These are phyloP conservation scores for Akebia trifoliata DNA, from an alignment of 164 flowering plant species.

Conservation along the genomic window DNA sequence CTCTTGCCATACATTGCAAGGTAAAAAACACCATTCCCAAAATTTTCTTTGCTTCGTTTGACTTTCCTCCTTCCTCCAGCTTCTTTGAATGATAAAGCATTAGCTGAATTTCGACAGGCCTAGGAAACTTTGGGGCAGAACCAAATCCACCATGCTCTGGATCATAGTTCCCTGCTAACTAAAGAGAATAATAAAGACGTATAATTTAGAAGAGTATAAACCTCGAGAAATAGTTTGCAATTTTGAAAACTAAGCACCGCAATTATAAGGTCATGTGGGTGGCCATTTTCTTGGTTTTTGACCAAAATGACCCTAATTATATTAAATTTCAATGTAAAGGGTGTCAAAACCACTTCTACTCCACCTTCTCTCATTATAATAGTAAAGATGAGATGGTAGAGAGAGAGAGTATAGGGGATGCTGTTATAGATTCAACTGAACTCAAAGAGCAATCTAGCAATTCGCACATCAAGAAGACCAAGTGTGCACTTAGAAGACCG, in stretches of 20 bases:
- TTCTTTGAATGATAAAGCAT: constrained; percentile 73
- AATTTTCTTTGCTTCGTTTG: constrained; percentile 43
- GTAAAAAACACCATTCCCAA: constrained; percentile 57
- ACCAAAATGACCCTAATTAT: too few relatives aligned
- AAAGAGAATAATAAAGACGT: constrained; percentile 6
- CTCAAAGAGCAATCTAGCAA: too few relatives aligned
- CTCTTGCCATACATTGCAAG: constrained; percentile 87
- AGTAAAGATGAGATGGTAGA: too few relatives aligned
- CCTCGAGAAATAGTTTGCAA: neutral
- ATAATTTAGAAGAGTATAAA: neutral
- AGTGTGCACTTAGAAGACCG: too few relatives aligned
- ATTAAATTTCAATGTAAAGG: too few relatives aligned
- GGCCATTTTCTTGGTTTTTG: too few relatives aligned
- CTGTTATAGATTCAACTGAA: too few relatives aligned
- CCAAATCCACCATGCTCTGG: constrained; percentile 81
- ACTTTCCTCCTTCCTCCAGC: constrained; percentile 50
- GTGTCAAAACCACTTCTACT: too few relatives aligned
- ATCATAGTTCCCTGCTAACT: constrained; percentile 72
- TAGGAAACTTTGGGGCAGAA: constrained; percentile 89
- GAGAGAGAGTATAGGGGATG: too few relatives aligned
- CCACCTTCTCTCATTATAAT: too few relatives aligned
- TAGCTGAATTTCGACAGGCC: constrained; percentile 85
- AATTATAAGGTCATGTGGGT: too few relatives aligned
- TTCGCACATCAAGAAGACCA: too few relatives aligned
- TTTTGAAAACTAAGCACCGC: neutral